Evolutionary conservation across 768 basidiomycete genomes (phyloP).

Genomic region (Kondoa malvinella): DNA sequence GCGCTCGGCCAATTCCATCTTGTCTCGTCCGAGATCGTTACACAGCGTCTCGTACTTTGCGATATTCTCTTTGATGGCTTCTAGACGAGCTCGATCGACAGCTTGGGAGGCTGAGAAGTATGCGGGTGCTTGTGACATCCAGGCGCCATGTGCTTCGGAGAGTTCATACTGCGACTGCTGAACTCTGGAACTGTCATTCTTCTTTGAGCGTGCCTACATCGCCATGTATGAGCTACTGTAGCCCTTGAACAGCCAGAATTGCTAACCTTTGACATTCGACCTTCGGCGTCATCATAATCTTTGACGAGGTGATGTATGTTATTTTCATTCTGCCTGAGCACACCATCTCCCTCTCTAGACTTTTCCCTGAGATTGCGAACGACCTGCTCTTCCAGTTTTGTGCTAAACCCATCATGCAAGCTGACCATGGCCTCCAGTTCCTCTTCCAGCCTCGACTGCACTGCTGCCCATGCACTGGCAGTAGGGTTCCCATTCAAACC

Average conservation of each 20-base stretch:
- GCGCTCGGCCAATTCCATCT: slow-evolving; percentile 25
- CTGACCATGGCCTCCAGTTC: neutral
- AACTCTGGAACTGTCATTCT: slow-evolving; percentile 7
- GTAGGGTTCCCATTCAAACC: neutral
- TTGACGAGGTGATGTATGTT: neutral
- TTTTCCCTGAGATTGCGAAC: neutral
- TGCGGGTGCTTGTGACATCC: slow-evolving; percentile 5
- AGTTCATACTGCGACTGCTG: slow-evolving; percentile 2
- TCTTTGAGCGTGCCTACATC: slow-evolving; percentile 10
- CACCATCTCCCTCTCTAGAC: neutral
- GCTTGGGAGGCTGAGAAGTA: slow-evolving; percentile 14
- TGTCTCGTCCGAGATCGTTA: slow-evolving; percentile 22
- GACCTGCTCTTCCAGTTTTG: neutral
- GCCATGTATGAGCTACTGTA: slow-evolving; percentile 10
- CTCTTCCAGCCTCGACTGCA: neutral
- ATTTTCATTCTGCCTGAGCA: neutral
- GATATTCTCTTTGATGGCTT: slow-evolving; percentile 21
- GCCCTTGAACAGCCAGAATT: neutral
- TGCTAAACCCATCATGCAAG: neutral
- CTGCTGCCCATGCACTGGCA: neutral
- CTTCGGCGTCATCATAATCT: neutral
- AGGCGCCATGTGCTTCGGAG: slow-evolving; percentile 4
- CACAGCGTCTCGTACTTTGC: slow-evolving; percentile 17
- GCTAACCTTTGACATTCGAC: neutral
- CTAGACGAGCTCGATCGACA: slow-evolving; percentile 12